Conservation (phyloP, 441 rosid species). For the Flueggea neowawraea region DNA sequence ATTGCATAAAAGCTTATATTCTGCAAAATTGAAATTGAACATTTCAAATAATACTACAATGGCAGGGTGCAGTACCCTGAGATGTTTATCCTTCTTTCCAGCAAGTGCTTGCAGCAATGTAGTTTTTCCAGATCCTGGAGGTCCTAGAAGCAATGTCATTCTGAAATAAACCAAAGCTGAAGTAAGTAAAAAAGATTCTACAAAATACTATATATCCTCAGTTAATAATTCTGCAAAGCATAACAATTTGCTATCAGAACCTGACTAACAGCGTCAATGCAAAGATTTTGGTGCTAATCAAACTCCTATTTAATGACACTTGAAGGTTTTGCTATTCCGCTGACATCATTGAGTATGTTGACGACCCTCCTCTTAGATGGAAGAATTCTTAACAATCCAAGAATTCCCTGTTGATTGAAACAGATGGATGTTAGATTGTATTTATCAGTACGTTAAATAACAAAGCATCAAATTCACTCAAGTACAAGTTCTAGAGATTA, state of each 20-base stretch:
- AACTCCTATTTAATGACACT: constrained; percentile 25
- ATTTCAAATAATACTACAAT: not conserved
- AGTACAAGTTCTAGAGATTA: not conserved
- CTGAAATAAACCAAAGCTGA: constrained; percentile 18
- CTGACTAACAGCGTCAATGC: too few species aligned
- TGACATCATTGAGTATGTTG: constrained; percentile 44
- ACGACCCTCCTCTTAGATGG: constrained; percentile 45
- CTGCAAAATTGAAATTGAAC: not conserved
- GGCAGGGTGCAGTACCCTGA: constrained; percentile 25
- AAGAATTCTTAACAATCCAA: constrained; percentile 33
- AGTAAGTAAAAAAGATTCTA: too few species aligned
- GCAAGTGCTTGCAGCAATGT: constrained; percentile 46
- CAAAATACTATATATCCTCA: too few species aligned
- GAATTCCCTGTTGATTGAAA: constrained; percentile 27
- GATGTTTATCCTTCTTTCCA: constrained; percentile 24
- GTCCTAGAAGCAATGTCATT: constrained; percentile 66
- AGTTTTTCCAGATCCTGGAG: constrained; percentile 55
- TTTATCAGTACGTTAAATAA: not conserved
- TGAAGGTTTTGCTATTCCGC: constrained; percentile 52
- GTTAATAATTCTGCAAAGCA: not conserved
- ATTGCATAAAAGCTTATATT: too few species aligned
- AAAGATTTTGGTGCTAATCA: too few species aligned
- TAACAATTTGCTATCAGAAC: not conserved
- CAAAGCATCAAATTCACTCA: too few species aligned
- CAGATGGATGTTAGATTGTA: not conserved